Percentiles rank a stretch among this genome's conserved stretches.
These are phyloP conservation scores for Linum usitatissimum DNA, from an alignment of 345 rosid species.

Conservation along the genomic window DNA sequence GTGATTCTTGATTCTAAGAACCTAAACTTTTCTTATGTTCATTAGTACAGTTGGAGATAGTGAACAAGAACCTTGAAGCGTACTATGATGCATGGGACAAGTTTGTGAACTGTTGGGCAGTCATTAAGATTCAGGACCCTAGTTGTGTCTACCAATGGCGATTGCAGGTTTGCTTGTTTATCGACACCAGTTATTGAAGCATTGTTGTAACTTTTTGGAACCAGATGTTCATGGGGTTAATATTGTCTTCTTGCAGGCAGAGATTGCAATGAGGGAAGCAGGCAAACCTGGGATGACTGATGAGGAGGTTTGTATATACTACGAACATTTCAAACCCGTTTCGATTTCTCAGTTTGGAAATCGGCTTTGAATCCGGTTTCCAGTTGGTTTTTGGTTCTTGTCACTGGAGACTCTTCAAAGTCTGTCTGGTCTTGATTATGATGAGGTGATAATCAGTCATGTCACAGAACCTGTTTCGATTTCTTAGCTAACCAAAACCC, in stretches of 20 bases:
- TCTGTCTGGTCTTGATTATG: too few species aligned
- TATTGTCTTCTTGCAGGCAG: constrained; percentile 46
- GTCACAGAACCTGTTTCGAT: too few species aligned
- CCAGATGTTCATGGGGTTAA: too few species aligned
- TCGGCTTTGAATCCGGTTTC: too few species aligned
- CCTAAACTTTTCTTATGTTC: neutral
- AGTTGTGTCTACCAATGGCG: constrained; percentile 89
- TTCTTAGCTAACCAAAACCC: too few species aligned
- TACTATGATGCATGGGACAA: constrained; percentile 89
- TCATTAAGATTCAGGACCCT: constrained; percentile 85
- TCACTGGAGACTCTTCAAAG: too few species aligned
- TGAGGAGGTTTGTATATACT: constrained; percentile 50
- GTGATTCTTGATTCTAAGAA: constrained; percentile 4
- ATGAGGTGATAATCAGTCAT: too few species aligned
- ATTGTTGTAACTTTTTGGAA: neutral
- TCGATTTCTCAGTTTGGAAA: neutral
- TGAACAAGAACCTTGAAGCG: constrained; percentile 79
- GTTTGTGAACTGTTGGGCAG: constrained; percentile 66
- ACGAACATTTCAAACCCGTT: neutral
- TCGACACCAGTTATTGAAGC: neutral
- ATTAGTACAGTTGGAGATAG: constrained; percentile 47
- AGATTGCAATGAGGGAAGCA: constrained; percentile 82
- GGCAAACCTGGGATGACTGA: constrained; percentile 86
- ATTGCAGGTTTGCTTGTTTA: constrained; percentile 49
- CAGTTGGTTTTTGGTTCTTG: too few species aligned